Conservation (phyloP, 78 protist species). For the Polysphondylium violaceum region DNA sequence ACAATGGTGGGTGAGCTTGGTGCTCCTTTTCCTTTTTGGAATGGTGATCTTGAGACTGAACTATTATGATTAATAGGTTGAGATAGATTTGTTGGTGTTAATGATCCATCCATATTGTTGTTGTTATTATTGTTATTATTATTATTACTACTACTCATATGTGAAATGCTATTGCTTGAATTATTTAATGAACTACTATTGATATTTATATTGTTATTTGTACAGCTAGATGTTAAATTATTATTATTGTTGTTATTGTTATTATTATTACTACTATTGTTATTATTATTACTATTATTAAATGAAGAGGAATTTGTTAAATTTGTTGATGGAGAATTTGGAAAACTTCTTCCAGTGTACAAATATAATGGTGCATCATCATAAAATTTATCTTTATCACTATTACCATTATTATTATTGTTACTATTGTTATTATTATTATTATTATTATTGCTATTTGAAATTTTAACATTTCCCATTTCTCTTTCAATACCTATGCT, state of each 20-base stretch:
- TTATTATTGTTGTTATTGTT: constrained; percentile 3
- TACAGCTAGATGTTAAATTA: constrained; percentile 1
- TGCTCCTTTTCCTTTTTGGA: constrained; percentile 58
- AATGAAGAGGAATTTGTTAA: not conserved
- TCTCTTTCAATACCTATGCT: not conserved
- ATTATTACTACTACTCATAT: constrained; percentile 24
- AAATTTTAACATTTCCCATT: too few species aligned
- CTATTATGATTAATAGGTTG: not conserved
- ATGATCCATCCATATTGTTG: not conserved
- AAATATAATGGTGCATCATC: constrained; percentile 57
- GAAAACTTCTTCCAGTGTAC: constrained; percentile 59
- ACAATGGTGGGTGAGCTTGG: constrained; percentile 77
- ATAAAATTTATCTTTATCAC: constrained; percentile 9
- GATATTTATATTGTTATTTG: too few species aligned
- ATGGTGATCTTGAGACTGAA: constrained; percentile 53
- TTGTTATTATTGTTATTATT: constrained; percentile 28
- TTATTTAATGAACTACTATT: not conserved
- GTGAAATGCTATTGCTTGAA: constrained; percentile 23
- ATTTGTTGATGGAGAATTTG: constrained; percentile 38
- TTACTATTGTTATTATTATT: not conserved
- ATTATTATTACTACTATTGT: not conserved
- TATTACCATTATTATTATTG: not conserved
- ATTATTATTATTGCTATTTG: constrained; percentile 21
- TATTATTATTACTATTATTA: constrained; percentile 13
- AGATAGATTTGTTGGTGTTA: not conserved